A percentile compares a stretch with the other conserved stretches of the same genome.
phyloP scores from a whole-genome alignment of 352 stramenopile genomes.

The Pythium brachiatum region DNA sequence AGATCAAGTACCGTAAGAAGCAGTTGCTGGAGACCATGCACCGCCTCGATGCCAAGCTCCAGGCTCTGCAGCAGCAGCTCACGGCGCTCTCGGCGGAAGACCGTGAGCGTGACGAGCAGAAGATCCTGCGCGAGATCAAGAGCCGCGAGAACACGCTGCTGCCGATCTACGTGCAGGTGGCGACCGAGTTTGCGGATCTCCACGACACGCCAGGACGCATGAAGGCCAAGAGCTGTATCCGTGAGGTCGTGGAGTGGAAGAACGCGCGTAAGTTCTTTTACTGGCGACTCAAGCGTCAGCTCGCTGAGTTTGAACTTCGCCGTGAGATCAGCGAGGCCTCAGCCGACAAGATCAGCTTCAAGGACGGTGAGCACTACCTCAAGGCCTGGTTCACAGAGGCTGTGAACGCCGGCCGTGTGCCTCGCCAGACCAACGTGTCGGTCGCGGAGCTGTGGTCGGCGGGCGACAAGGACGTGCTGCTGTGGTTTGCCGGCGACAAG shows the following conservation, averaged over 20 bases:
- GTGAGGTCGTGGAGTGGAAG: conserved; percentile 95
- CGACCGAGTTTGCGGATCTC: conserved; percentile 99
- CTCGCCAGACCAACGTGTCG: conserved; percentile 57
- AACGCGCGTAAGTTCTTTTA: conserved; percentile 97
- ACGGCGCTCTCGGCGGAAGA: conserved; percentile 52
- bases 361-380: conserved; percentile 56
- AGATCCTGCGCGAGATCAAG: conserved; percentile 90
- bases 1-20: conserved; percentile 99
- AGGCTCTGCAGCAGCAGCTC: conserved; percentile 78
- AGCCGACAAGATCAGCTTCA: conserved; percentile 42
- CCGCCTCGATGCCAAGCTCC: conserved; percentile 94
- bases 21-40: conserved; percentile 97
- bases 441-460: conserved; percentile 63
- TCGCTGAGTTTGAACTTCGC: conserved; percentile 95
- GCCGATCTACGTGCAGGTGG: conserved; percentile 97
- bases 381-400: conserved; percentile 82
- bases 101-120: conserved; percentile 36
- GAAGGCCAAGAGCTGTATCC: conserved; percentile 98
- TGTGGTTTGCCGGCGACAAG: conserved; percentile 78
- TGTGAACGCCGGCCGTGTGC: conserved; percentile 70
- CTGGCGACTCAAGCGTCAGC: conserved; percentile 96
- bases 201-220: conserved; percentile 99
- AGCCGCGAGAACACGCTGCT: conserved; percentile 92
- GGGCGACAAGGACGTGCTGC: conserved; percentile 76
- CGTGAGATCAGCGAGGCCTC: conserved; percentile 47